These are phyloP conservation scores for Paramecium pentaurelia DNA, from an alignment of 73 alveolate species.

Conservation along the genomic window DNA sequence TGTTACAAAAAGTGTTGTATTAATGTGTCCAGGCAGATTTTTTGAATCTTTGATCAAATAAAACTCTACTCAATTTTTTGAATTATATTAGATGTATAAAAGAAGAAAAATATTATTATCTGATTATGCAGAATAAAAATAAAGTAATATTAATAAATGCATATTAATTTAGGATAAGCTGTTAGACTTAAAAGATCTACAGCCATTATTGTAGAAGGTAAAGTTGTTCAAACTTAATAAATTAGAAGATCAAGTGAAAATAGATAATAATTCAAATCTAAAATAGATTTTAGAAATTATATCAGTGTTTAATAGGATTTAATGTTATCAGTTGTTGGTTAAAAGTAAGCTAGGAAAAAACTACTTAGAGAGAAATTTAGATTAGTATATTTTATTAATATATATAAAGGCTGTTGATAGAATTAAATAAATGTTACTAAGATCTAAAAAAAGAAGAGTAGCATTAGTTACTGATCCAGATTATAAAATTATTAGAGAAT, in stretches of 20 bases:
- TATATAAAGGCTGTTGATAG: slow-evolving; percentile 6
- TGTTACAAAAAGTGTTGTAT: neutral
- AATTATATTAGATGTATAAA: neutral
- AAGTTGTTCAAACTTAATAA: neutral
- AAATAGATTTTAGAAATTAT: neutral
- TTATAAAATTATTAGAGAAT: neutral
- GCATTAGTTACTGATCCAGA: slow-evolving; percentile 16
- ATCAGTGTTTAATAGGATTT: neutral
- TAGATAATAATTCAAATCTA: neutral
- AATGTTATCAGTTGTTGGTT: neutral
- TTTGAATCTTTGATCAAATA: neutral
- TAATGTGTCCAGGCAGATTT: slow-evolving; percentile 12
- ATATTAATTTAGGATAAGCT: neutral
- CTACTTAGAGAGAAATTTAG: neutral
- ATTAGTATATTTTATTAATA: neutral
- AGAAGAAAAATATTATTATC: neutral
- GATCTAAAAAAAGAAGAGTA: neutral
- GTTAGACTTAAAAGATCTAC: neutral
- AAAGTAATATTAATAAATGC: neutral
- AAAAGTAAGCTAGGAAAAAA: neutral
- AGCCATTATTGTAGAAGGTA: neutral
- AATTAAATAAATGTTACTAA: neutral
- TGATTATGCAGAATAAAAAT: neutral
- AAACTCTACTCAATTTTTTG: neutral
- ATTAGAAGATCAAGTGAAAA: neutral